Evolutionary conservation across 176 grass and related monocot genomes (phyloP), one percentile per base, ranked within the genome.

Genomic region (Bolboschoenus planiculmis): DNA sequence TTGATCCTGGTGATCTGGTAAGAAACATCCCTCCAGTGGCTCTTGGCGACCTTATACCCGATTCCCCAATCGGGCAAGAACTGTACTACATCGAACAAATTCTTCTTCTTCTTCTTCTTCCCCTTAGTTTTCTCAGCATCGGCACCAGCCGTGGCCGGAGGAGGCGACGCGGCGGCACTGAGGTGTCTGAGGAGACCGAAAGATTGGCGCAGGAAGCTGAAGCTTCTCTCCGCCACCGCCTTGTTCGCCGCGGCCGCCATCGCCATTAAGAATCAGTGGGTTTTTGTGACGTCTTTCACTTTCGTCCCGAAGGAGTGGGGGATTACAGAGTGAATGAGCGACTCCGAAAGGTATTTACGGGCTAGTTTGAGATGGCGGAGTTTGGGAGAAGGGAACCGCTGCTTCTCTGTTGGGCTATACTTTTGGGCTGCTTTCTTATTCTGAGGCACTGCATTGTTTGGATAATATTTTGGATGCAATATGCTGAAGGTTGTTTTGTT

Each of bases 1-100:
- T 97, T 97, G 81, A 97, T 94, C 85, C 89, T 94, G 46, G 95
- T 93, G 84, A 97, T 88, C 78, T 93, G 85, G 66, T 97, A 97
- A 4, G 90, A 94, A 39, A 97, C 90, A 37, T 97, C 92, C 51
- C 90, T 91, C 95, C 95, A 97, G 65, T 90, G 90, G 21, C 85
- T 92, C 88, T 97, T 97, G 63, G 95, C 95, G 40, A 97, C 90
- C 85, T 91, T 92, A 84, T 90, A 94, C 0, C 92, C 95, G 24
- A 97, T 78, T 53, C 95, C 95, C 95, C 95, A 94, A 29, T 77
- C 66, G 0, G 95, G 95, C 13, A 97, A 83, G 90, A 97, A 97
- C 78, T 97, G 90, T 78, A 90, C 83, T 71, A 97, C 92, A 29
- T 97, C 92, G 60, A 94, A 94, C 68, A 97, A 83, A 86, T 88